phyloP scores from a whole-genome alignment of 139 green algal genomes.

The Chlorella sp. region DNA sequence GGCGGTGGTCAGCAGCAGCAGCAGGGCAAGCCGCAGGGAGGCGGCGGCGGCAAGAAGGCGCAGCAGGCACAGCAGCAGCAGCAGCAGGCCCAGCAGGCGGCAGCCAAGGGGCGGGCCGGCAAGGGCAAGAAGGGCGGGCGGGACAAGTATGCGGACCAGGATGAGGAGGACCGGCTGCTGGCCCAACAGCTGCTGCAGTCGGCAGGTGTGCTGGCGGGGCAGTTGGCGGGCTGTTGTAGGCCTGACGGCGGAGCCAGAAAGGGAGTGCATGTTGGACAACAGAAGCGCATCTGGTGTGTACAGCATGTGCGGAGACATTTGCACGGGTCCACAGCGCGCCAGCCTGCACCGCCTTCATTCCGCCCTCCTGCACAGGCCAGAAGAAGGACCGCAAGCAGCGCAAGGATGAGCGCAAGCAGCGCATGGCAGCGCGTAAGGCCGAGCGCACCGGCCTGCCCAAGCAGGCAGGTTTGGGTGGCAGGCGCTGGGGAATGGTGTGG shows the following conservation, averaged over 20 bases:
- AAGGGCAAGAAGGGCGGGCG: slow-evolving; percentile 81
- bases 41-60: slow-evolving; percentile 30
- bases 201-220: slow-evolving; percentile 33
- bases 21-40: background rate
- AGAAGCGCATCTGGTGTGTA: no score
- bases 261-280: no score
- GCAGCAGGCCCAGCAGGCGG: slow-evolving; percentile 21
- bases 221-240: background rate
- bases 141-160: slow-evolving; percentile 92
- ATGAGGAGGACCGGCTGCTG: slow-evolving; percentile 91
- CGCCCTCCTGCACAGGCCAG: slow-evolving; percentile 40
- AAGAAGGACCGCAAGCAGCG: slow-evolving; percentile 69
- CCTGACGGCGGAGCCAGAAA: background rate
- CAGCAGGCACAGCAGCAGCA: slow-evolving; percentile 23
- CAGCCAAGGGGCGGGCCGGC: slow-evolving; percentile 10
- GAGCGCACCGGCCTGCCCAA: slow-evolving; percentile 23
- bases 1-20: slow-evolving; percentile 1
- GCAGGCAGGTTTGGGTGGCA: slow-evolving; percentile 10
- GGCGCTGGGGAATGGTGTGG: no score
- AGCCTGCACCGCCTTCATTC: background rate
- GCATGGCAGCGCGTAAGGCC: slow-evolving; percentile 52
- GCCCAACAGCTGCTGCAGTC: slow-evolving; percentile 69
- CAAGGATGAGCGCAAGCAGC: slow-evolving; percentile 72
- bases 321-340: no score
- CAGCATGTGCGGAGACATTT: no score